phyloP scores from a whole-genome alignment of 768 basidiomycete species.

The Dentipellis sp. region DNA sequence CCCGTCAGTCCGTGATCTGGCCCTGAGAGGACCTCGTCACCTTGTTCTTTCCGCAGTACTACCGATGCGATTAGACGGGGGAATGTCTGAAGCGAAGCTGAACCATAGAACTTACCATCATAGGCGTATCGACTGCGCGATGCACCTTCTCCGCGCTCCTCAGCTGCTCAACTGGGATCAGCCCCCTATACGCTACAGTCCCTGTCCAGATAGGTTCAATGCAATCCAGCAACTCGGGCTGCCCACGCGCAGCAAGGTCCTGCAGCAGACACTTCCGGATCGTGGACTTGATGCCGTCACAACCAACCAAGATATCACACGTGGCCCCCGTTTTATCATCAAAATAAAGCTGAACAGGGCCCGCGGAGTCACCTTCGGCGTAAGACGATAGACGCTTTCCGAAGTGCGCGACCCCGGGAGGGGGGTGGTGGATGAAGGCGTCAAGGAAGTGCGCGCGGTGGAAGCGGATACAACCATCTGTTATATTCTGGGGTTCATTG shows the following conservation, averaged over 20 bases:
- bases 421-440: constrained; percentile 26
- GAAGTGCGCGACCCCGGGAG: constrained; percentile 19
- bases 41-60: constrained; percentile 43
- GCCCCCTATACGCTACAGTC: constrained; percentile 34
- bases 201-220: constrained; percentile 39
- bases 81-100: too few relatives aligned
- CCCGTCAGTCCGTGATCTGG: neutral
- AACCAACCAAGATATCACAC: constrained; percentile 25
- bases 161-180: constrained; percentile 32
- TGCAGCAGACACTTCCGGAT: constrained; percentile 24
- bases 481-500: neutral
- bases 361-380: neutral
- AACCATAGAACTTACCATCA: constrained; percentile 44
- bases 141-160: constrained; percentile 18
- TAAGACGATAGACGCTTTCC: constrained; percentile 22
- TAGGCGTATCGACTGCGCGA: constrained; percentile 26
- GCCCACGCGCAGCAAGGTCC: constrained; percentile 7
- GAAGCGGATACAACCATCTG: constrained; percentile 29
- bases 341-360: constrained; percentile 15
- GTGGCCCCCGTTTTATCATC: constrained; percentile 17
- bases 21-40: constrained; percentile 14
- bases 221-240: constrained; percentile 20
- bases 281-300: constrained; percentile 24
- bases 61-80: too few relatives aligned
- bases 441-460: constrained; percentile 42